Conservation (phyloP, 176 grass and related monocot species). For the Elymus sibiricus region DNA sequence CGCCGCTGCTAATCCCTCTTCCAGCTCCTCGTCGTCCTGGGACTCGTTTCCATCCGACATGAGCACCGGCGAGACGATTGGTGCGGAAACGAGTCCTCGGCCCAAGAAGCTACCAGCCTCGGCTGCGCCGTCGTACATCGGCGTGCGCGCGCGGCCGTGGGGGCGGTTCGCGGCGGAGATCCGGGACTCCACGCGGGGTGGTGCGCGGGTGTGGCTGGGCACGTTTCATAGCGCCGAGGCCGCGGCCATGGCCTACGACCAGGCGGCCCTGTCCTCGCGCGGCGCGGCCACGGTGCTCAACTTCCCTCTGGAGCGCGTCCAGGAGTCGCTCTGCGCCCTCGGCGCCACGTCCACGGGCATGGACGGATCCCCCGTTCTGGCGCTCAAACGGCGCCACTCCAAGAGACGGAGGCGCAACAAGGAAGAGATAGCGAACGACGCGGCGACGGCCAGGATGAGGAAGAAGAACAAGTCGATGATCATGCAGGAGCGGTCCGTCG, state of each 20-base stretch:
- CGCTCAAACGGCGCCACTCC: not conserved
- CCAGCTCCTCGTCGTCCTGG: too few species aligned
- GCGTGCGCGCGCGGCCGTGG: not conserved
- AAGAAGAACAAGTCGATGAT: not conserved
- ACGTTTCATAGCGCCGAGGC: slow-evolving; percentile 74
- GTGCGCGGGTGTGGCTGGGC: slow-evolving; percentile 80
- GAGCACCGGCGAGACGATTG: not conserved
- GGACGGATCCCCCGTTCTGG: not conserved
- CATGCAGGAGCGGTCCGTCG: not conserved
- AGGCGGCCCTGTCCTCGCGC: not conserved
- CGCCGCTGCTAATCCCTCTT: not conserved
- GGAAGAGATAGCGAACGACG: not conserved
- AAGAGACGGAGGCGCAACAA: not conserved
- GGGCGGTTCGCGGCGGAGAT: not conserved
- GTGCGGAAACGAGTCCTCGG: too few species aligned
- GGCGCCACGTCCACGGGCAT: not conserved
- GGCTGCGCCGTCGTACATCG: too few species aligned
- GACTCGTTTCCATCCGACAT: too few species aligned
- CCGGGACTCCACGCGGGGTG: not conserved
- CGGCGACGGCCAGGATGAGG: not conserved
- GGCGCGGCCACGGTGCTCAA: not conserved
- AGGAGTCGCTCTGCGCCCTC: not conserved
- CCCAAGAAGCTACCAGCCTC: not conserved
- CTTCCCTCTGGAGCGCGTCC: not conserved
- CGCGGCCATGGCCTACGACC: slow-evolving; percentile 35